Conservation (phyloP, 192 early-diverging fungal species). For the Coemansia sp. region DNA sequence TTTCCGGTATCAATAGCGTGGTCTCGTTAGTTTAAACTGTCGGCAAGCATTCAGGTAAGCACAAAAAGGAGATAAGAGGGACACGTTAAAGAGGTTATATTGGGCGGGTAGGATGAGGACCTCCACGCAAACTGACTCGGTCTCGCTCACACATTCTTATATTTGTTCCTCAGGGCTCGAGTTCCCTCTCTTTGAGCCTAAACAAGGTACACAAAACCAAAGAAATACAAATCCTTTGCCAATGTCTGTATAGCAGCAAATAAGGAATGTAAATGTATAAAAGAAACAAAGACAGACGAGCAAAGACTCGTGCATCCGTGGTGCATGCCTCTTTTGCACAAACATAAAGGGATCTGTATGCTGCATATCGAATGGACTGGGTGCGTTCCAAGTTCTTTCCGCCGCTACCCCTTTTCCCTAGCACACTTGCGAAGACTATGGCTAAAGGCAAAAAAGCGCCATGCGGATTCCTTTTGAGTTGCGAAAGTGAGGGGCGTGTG, state of each 20-base stretch:
- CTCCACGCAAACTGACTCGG: not conserved
- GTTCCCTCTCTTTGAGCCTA: not conserved
- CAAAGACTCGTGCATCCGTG: not conserved
- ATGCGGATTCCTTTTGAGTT: not conserved
- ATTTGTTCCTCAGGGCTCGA: not conserved
- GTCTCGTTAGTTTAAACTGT: not conserved
- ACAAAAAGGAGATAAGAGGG: not conserved
- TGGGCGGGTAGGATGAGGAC: not conserved
- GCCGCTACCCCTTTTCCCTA: not conserved
- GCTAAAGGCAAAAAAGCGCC: not conserved
- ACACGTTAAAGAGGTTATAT: not conserved
- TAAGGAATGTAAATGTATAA: not conserved
- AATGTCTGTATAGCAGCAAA: not conserved
- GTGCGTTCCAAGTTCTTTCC: not conserved
- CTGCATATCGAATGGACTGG: not conserved
- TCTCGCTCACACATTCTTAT: not conserved
- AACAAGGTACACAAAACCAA: not conserved
- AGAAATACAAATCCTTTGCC: not conserved
- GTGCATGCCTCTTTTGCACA: conserved; percentile 5
- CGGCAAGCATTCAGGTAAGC: not conserved
- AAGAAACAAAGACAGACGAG: not conserved
- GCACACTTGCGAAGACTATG: not conserved
- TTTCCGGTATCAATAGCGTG: not conserved
- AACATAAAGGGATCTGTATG: not conserved
- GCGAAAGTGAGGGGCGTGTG: not conserved